Evolutionary conservation across 2,329 filamentous ascomycete genomes (phyloP), one percentile per base, ranked within the genome.

Genomic region (Neurospora sp.): DNA sequence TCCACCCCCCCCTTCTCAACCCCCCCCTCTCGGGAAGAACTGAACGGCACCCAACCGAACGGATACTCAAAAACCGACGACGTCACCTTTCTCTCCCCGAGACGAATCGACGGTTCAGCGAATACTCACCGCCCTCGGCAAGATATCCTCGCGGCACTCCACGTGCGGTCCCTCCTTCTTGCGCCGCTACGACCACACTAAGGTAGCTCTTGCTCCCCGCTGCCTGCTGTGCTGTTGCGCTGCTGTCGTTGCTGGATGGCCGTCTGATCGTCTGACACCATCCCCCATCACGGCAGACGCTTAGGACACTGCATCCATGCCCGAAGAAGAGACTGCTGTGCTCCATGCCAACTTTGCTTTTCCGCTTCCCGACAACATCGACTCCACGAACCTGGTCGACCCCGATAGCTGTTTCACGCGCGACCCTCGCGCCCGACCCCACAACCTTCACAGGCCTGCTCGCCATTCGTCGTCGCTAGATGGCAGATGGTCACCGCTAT

Each of bases 401-500:
- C 19, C 33, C 66, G 39, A 62, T 66, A 69, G 62, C 70, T 67
- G 23, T 28, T 58, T 52, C 62, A 43, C 38, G 52, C 70, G 70
- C 67, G 68, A 69, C 43, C 67, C 68, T 67, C 62, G 68, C 70
- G 36, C 70, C 67, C n/a, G 67, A 69, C 68, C 70, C 69, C 43
- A 68, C 67, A 67, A 42, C 38, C 42, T 42, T 58, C 52, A 68
- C 52, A 28, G 68, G 70, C 72, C 71, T 68, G 80, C 79, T 73
- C 77, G 76, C 75, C 38, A 70, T 33, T 67, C 69, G 43, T 68
- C 67, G 75, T 75, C 79, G 76, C 85, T 89, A 87, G 84, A 89
- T 90, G 87, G 88, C 89, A 83, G 87, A 91, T 88, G 87, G 85
- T 86, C 87, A 86, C 82, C 84, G 84, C 81, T 89, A 88, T 83